Evolutionary conservation across 345 rosid genomes (phyloP).

Genomic region (Citrus sp.): DNA sequence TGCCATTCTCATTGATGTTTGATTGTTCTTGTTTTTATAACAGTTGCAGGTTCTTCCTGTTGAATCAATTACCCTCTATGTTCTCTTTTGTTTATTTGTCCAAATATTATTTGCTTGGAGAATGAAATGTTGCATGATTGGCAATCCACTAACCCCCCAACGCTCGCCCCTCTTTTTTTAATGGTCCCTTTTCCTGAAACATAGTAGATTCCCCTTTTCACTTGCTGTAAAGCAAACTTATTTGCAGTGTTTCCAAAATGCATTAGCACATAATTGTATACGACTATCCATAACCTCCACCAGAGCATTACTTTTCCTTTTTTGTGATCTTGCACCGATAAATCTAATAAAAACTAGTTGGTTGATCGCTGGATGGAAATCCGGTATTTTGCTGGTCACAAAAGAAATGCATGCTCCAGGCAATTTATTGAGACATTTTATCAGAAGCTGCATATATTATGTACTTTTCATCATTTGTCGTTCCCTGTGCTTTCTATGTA

Average conservation of each 20-base stretch:
- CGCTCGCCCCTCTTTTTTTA: not conserved
- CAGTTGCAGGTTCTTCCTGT: slow-evolving; percentile 20
- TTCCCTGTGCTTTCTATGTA: not conserved
- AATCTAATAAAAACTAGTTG: not conserved
- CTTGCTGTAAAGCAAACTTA: not conserved
- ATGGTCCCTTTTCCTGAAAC: not conserved
- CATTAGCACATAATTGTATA: too few species aligned
- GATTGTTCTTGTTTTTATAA: slow-evolving; percentile 13
- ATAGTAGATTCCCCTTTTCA: not conserved
- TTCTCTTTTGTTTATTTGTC: too few species aligned
- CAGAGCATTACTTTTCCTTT: not conserved
- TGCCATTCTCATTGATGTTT: slow-evolving; percentile 21
- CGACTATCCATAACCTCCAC: too few species aligned
- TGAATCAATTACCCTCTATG: not conserved
- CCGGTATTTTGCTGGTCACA: not conserved
- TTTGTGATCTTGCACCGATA: not conserved
- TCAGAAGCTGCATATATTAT: not conserved
- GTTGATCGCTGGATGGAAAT: not conserved
- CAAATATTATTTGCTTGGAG: too few species aligned
- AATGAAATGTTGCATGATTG: too few species aligned
- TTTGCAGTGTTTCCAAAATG: not conserved
- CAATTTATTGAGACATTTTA: not conserved
- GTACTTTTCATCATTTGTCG: not conserved
- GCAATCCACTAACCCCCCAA: too few species aligned
- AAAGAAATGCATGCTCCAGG: not conserved